These are phyloP conservation scores for Dictyostelium purpureum DNA, from an alignment of 78 protist species.

Conservation along the genomic window DNA sequence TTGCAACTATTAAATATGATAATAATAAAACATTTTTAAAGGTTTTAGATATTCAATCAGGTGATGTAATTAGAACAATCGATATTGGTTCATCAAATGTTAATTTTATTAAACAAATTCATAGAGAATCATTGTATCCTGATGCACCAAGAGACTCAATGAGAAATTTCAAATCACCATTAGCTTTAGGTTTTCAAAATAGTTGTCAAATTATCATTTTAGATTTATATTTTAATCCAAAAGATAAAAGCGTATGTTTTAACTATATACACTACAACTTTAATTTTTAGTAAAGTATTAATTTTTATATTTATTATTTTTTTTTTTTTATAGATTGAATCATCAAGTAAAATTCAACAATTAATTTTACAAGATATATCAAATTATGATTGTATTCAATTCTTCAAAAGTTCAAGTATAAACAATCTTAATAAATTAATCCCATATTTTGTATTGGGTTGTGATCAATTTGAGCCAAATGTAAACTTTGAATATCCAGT, in stretches of 20 bases:
- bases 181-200: slow-evolving; percentile 32
- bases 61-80: not conserved
- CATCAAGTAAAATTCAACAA: not conserved
- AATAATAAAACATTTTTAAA: not conserved
- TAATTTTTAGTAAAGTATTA: not conserved
- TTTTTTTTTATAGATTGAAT: not conserved
- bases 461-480: not conserved
- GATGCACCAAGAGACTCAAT: not conserved
- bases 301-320: not conserved
- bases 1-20: not conserved
- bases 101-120: slow-evolving; percentile 5
- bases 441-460: slow-evolving; percentile 29
- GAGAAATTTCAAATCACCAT: slow-evolving; percentile 18
- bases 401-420: no score
- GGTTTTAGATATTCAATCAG: slow-evolving; percentile 36
- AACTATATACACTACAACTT: not conserved
- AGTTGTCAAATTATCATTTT: slow-evolving; percentile 26
- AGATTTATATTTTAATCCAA: slow-evolving; percentile 20
- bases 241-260: not conserved
- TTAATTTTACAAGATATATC: not conserved
- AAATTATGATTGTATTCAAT: not conserved
- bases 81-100: not conserved
- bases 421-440: not conserved
- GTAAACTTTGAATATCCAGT: slow-evolving; percentile 10
- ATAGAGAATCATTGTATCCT: not conserved